Conservation (phyloP, 2,329 filamentous ascomycete genomes). For the Aspergillus sp. region DNA sequence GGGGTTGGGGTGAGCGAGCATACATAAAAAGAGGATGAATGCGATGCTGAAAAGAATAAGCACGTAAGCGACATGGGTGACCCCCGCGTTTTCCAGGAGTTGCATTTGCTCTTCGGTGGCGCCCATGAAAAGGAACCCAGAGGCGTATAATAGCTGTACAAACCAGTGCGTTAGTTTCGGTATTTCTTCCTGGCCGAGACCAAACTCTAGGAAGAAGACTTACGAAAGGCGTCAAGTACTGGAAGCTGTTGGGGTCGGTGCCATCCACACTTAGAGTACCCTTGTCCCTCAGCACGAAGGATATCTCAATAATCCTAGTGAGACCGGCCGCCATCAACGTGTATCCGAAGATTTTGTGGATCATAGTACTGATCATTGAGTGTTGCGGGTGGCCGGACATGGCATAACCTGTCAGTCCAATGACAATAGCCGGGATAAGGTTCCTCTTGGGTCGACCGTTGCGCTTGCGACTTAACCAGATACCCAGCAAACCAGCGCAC, state of each 20-base stretch:
- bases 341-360: conserved; percentile 89
- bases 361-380: conserved; percentile 78
- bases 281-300: conserved; percentile 78
- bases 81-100: conserved; percentile 68
- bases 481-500: conserved; percentile 84
- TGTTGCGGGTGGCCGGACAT: conserved; percentile 92
- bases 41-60: conserved; percentile 88
- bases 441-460: conserved; percentile 88
- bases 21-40: conserved; percentile 85
- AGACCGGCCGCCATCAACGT: conserved; percentile 88
- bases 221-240: conserved; percentile 69
- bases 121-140: conserved; percentile 96
- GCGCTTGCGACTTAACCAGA: conserved; percentile 85
- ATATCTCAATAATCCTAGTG: conserved; percentile 84
- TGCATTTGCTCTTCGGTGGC: conserved; percentile 96
- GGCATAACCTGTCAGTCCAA: conserved; percentile 88
- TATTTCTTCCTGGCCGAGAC: background rate
- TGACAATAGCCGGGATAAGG: conserved; percentile 86
- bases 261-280: conserved; percentile 65
- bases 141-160: conserved; percentile 76
- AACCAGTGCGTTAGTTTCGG: conserved; percentile 26
- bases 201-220: conserved; percentile 39
- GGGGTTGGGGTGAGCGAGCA: conserved; percentile 35
- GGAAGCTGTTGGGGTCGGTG: conserved; percentile 69
- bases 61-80: conserved; percentile 90